Percentiles rank a stretch among this genome's conserved stretches.
Conservation (phyloP, 768 basidiomycete genomes). For the Leccinellum rugosiceps region DNA sequence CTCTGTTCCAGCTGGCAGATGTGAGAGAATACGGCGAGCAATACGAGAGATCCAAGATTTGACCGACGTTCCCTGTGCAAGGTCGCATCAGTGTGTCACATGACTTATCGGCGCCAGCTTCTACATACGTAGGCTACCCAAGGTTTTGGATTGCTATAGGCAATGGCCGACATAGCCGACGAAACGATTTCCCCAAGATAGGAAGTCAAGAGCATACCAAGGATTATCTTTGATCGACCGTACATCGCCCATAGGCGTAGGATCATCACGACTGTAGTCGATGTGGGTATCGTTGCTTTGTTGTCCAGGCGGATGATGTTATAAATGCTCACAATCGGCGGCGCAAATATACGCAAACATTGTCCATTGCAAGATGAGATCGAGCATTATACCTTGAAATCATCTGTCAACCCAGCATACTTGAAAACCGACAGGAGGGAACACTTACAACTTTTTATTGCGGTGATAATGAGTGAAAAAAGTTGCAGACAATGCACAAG, state of each 20-base stretch:
- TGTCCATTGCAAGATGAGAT: background rate
- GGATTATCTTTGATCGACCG: too few species aligned
- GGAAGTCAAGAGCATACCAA: too few species aligned
- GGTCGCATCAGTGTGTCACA: too few species aligned
- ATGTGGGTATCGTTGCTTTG: too few species aligned
- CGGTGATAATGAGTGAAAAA: background rate
- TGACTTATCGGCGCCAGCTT: too few species aligned
- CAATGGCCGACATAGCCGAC: too few species aligned
- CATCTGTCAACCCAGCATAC: background rate
- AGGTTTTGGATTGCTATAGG: too few species aligned
- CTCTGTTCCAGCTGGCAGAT: background rate
- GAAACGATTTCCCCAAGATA: too few species aligned
- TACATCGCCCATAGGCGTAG: background rate
- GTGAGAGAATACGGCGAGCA: too few species aligned
- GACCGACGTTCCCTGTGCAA: background rate
- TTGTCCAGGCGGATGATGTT: too few species aligned
- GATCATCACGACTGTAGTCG: background rate
- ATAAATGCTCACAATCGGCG: background rate
- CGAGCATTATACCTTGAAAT: background rate
- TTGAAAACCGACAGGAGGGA: background rate
- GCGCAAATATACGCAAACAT: background rate
- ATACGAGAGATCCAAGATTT: background rate
- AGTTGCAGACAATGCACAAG: background rate
- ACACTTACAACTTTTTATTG: background rate
- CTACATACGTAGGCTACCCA: too few species aligned